Evolutionary conservation across 2,329 filamentous ascomycete species (phyloP), one percentile per base, ranked within the genome.

Genomic region (Pyricularia sp.): DNA sequence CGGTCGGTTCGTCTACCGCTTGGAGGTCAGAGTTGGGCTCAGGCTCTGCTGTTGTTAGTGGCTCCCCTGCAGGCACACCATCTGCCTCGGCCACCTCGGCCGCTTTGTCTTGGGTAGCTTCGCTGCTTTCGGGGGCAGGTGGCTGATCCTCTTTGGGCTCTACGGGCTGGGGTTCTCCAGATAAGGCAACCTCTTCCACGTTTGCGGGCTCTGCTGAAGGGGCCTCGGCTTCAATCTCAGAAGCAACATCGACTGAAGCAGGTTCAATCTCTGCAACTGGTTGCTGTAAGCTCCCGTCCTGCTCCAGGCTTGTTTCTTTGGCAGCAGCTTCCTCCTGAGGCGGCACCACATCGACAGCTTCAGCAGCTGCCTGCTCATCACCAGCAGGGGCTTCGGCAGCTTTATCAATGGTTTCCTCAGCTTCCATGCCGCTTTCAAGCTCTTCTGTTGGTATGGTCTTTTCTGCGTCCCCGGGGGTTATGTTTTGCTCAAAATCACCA

Each of bases 321-420:
- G 25, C 20, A 23, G 72, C 73, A 65, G 72, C 71, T 33, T 76
- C 63, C n/a, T 31, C 65, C 6, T 58, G 12, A 23, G 25, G 11
- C 30, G 42, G 10, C 7, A 10, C 42, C 28, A 10, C 26, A 20
- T 58, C 23, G 12, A n/a, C 26, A 25, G 17, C 31, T 17, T 63
- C 26, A 5, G 4, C 59, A 6, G 36, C 36, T 9, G 42, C n/a
- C 28, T 55, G 36, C 23, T 58, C 65, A 25, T 25, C 65, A 11
- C 23, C 26, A 42, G 42, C 20, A 14, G 36, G 31, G 12, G 26
- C 26, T 7, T 31, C 25, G 25, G 28, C 36, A 17, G 65, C 28
- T 28, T 25, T 28, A 2, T 59, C 36, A 5, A 31, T n/a, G 14
- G 17, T 20, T 28, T 66, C 42, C n/a, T 55, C 36, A 25, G 25